Conservation (phyloP, 345 rosid species). For the Gossypium sturtianum region DNA sequence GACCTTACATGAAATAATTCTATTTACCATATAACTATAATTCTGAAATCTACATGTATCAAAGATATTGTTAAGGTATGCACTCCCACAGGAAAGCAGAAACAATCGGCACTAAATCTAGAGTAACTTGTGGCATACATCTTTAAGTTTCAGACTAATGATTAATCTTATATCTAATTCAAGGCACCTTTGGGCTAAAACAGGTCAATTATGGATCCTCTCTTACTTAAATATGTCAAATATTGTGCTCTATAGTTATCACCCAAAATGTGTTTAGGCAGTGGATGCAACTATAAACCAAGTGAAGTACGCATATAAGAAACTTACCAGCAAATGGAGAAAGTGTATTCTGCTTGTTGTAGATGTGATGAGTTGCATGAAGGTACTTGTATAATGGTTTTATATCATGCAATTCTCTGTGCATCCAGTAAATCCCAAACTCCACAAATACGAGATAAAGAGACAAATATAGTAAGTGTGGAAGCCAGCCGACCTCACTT, state of each 20-base stretch:
- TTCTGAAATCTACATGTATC: no score
- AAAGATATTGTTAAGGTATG: no score
- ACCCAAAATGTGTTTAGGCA: no score
- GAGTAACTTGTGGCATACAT: no score
- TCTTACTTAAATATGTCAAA: background rate
- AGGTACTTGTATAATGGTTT: constrained; percentile 85
- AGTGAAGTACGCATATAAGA: background rate
- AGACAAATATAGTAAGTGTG: constrained; percentile 37
- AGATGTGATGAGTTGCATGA: constrained; percentile 90
- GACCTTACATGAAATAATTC: no score
- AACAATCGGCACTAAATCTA: no score
- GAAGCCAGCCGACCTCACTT: constrained; percentile 60
- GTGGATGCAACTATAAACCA: background rate
- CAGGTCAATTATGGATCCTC: background rate
- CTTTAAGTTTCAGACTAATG: no score
- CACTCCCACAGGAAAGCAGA: no score
- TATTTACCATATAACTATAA: no score
- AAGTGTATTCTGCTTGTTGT: constrained; percentile 94
- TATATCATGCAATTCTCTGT: constrained; percentile 88
- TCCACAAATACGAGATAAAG: constrained; percentile 67
- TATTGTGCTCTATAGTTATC: background rate
- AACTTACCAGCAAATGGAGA: constrained; percentile 91
- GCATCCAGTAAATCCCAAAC: constrained; percentile 97
- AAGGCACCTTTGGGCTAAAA: background rate
- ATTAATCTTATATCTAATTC: background rate